Percentiles rank a stretch among this genome's conserved stretches.
Evolutionary conservation across 1,139 yeast species (phyloP).

Genomic region (Yamadazyma diospyri): DNA sequence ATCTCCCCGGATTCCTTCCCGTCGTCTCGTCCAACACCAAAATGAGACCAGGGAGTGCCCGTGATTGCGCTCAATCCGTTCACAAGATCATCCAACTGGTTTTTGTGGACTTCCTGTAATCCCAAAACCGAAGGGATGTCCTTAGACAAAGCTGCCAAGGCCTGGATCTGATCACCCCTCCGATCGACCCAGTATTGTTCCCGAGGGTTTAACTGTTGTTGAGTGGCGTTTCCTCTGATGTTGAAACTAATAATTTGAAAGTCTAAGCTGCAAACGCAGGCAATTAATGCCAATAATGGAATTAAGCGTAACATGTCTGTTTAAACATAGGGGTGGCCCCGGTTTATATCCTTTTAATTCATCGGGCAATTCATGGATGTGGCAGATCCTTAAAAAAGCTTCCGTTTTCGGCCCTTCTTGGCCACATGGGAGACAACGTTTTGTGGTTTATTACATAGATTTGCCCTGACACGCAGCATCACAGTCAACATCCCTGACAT

Average conservation of each 20-base stretch:
- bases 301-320: no score
- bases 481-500: no score
- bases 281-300: no score
- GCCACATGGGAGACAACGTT: no score
- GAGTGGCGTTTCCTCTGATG: conserved; percentile 20
- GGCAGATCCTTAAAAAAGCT: no score
- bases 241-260: conserved; percentile 21
- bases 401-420: no score
- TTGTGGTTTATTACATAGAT: no score
- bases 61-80: conserved; percentile 17
- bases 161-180: conserved; percentile 17
- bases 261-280: conserved; percentile 5
- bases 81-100: conserved; percentile 26
- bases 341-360: no score
- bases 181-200: conserved; percentile 24
- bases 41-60: conserved; percentile 29
- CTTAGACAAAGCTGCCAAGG: conserved; percentile 11
- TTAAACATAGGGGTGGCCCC: no score
- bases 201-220: conserved; percentile 16
- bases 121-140: conserved; percentile 26
- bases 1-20: conserved; percentile 42
- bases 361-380: no score
- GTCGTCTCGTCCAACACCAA: conserved; percentile 48
- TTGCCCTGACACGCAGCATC: no score
- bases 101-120: conserved; percentile 26